These are phyloP conservation scores for Penicillium desertorum DNA, from an alignment of 495 filamentous ascomycete genomes.

Conservation along the genomic window DNA sequence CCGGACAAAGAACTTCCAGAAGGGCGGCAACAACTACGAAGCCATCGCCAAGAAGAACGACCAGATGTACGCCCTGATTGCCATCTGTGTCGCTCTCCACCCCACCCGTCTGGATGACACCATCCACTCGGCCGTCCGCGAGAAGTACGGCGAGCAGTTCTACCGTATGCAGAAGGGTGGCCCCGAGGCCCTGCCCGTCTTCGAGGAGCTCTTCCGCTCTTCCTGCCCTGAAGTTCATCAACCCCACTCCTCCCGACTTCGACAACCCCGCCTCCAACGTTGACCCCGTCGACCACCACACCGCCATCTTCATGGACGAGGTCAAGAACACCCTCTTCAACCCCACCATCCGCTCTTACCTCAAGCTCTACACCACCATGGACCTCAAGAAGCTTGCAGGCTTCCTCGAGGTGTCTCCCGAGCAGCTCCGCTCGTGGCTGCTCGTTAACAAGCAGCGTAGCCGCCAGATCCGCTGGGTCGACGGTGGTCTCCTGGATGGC, in stretches of 20 bases:
- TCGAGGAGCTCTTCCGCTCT: slow-evolving; percentile 92
- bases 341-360: slow-evolving; percentile 94
- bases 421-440: slow-evolving; percentile 85
- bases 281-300: slow-evolving; percentile 96
- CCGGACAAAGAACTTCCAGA: slow-evolving; percentile 99
- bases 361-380: slow-evolving; percentile 99
- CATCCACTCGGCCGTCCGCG: slow-evolving; percentile 94
- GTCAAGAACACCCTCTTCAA: slow-evolving; percentile 95
- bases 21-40: slow-evolving; percentile 91
- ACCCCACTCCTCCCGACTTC: slow-evolving; percentile 93
- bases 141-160: slow-evolving; percentile 99
- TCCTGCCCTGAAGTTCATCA: slow-evolving; percentile 99
- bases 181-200: slow-evolving; percentile 89
- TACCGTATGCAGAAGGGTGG: slow-evolving; percentile 92
- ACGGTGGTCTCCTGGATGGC: slow-evolving; percentile 85
- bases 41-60: slow-evolving; percentile 99
- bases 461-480: slow-evolving; percentile 92
- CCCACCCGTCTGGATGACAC: slow-evolving; percentile 97
- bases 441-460: slow-evolving; percentile 97
- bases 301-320: slow-evolving; percentile 97
- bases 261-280: slow-evolving; percentile 91
- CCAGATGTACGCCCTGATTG: slow-evolving; percentile 98
- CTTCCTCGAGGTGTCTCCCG: slow-evolving; percentile 91
- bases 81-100: slow-evolving; percentile 97
- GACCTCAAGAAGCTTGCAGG: slow-evolving; percentile 96